These are phyloP conservation scores for Linnemannia hyalina DNA, from an alignment of 192 early-diverging fungal genomes.

Conservation along the genomic window DNA sequence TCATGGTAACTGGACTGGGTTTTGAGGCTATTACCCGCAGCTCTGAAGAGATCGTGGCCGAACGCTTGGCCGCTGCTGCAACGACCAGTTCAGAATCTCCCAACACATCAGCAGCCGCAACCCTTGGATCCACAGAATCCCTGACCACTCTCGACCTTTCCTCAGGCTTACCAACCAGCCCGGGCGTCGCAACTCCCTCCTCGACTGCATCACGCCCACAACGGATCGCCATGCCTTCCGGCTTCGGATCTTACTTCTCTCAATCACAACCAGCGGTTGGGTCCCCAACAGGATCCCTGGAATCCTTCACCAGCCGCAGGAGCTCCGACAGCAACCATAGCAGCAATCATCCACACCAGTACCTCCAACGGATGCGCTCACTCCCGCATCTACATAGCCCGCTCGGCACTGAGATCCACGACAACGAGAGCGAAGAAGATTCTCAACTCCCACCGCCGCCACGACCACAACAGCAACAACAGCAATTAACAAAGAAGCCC, in stretches of 20 bases:
- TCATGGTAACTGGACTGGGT: slow-evolving; percentile 15
- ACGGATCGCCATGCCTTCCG: not conserved
- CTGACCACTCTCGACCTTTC: not conserved
- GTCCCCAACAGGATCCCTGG: not conserved
- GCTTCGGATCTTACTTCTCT: not conserved
- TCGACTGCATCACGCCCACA: not conserved
- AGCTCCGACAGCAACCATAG: not conserved
- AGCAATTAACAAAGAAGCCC: slow-evolving; percentile 13
- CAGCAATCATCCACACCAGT: not conserved
- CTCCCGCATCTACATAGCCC: not conserved
- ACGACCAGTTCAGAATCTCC: no score
- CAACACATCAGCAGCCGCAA: no score
- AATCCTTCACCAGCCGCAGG: slow-evolving; percentile 3
- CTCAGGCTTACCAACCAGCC: not conserved
- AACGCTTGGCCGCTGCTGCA: not conserved
- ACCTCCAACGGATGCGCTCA: not conserved
- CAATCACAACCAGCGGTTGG: not conserved
- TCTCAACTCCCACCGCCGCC: not conserved
- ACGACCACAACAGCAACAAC: slow-evolving; percentile 13
- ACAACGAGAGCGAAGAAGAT: not conserved
- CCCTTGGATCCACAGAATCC: not conserved
- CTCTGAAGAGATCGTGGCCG: not conserved
- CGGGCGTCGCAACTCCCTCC: not conserved
- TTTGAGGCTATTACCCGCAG: not conserved
- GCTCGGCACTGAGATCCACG: not conserved